phyloP scores from a whole-genome alignment of 306 rosid genomes.

The Hippophae gyantsensis region DNA sequence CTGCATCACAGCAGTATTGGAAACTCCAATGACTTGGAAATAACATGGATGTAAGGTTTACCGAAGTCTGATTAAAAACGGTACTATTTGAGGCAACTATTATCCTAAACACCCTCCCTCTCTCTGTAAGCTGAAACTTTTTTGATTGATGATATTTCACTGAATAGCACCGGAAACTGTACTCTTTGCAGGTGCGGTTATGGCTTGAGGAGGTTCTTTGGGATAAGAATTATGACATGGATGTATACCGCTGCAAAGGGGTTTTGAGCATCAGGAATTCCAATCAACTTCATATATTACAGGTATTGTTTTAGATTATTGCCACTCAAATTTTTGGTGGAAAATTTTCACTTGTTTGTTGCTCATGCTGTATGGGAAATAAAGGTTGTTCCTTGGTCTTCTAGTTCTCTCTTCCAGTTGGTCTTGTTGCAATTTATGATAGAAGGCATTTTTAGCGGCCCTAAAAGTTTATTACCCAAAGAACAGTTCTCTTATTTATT shows the following conservation, averaged over 20 bases:
- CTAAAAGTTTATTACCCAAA: no score
- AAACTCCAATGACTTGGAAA: neutral
- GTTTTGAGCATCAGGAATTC: slow-evolving; percentile 50
- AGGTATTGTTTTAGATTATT: slow-evolving; percentile 37
- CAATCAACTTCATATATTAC: slow-evolving; percentile 72
- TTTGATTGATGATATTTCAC: neutral
- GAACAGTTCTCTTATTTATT: no score
- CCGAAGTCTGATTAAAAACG: neutral
- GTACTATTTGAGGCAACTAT: neutral
- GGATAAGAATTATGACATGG: slow-evolving; percentile 90
- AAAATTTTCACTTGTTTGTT: neutral
- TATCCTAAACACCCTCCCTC: neutral
- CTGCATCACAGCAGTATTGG: neutral
- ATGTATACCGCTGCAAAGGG: slow-evolving; percentile 91
- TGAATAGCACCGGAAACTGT: neutral
- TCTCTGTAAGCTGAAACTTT: neutral
- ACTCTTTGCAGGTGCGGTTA: slow-evolving; percentile 42
- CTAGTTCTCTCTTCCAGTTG: neutral
- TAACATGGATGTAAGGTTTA: neutral
- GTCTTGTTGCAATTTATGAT: neutral
- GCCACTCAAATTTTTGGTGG: neutral
- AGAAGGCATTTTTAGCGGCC: neutral
- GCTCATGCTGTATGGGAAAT: neutral
- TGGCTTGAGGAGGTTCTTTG: slow-evolving; percentile 98
- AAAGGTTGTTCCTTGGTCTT: neutral